Conservation (phyloP, 1,139 yeast species). For the Yamadazyma mexicana region DNA sequence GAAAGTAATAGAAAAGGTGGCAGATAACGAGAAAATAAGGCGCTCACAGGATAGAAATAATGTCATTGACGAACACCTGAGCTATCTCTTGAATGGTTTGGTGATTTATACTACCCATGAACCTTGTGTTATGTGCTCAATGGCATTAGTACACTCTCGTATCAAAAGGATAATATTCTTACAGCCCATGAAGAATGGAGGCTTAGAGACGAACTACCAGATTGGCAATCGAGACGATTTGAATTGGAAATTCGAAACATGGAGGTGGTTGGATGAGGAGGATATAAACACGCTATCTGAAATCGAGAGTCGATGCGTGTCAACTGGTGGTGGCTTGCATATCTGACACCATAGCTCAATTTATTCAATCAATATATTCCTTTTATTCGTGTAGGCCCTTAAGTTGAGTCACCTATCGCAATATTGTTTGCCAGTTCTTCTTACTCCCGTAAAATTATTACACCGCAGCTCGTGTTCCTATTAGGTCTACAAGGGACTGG, state of each 20-base stretch:
- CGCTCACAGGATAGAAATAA: slow-evolving; percentile 19
- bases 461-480: neutral
- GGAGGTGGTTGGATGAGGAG: slow-evolving; percentile 55
- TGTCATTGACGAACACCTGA: slow-evolving; percentile 16
- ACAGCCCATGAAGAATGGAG: slow-evolving; percentile 37
- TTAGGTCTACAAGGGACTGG: neutral
- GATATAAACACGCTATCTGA: slow-evolving; percentile 17
- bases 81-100: slow-evolving; percentile 72
- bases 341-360: neutral
- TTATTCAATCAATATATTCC: too few species aligned
- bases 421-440: neutral
- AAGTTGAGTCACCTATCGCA: too few species aligned
- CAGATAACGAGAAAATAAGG: slow-evolving; percentile 44
- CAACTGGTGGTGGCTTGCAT: neutral
- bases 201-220: slow-evolving; percentile 67
- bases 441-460: neutral
- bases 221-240: slow-evolving; percentile 70
- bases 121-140: slow-evolving; percentile 95
- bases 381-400: too few species aligned
- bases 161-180: slow-evolving; percentile 68
- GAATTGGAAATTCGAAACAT: slow-evolving; percentile 80
- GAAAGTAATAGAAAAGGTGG: slow-evolving; percentile 64
- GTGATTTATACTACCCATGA: slow-evolving; percentile 90
- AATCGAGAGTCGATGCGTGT: neutral
- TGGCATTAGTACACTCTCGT: slow-evolving; percentile 95